Base-by-base conservation (phyloP, 2,329 filamentous ascomycete genomes). In the Phoma herbarum region DNA sequence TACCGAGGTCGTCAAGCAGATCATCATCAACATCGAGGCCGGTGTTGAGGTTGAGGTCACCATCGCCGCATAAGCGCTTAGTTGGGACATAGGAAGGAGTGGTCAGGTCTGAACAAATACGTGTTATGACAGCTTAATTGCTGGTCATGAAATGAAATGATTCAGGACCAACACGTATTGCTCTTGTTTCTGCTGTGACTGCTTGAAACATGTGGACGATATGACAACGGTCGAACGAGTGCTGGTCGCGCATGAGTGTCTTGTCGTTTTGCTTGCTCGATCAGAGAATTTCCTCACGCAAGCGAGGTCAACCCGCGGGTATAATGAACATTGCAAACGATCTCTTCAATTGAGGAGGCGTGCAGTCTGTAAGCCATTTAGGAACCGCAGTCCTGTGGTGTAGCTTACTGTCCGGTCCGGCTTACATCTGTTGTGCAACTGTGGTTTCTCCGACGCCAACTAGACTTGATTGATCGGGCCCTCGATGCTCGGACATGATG, bases 1-100 rank as follows among this genome's bases (percentile, higher is more conserved):
- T 65, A 99, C 95, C 77, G 95, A 99, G 88, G 90, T 94, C 71
- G 91, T 96, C 85, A 96, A 96, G 90, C 90, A 92, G 84, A 93
- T 95, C 86, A 95, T 95, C 80, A 90, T 95, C 86, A 96, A 95
- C 86, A 95, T 95, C 81, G 91, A 95, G 85, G 91, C 91, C 69
- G 91, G 91, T 85, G 91, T 95, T 78, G 91, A 95, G 86, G 91
- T 95, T 74, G 91, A 95, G 86, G 91, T 95, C 75, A 95, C 91
- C 80, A 95, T 95, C 79, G 91, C 91, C 79, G 90, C 91, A 80
- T 92, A 90, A 73, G 60, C 47, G 68, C 63, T 65, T 53, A 46
- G 46, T 48, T 52, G 54, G 63, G 54, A 66, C 43, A 63, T 62
- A 57, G 60, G 62, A 41, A 58, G 57, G 59, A 58, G 60, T 65